Evolutionary conservation across 345 rosid species (phyloP).

Genomic region (Dovyalis caffra): DNA sequence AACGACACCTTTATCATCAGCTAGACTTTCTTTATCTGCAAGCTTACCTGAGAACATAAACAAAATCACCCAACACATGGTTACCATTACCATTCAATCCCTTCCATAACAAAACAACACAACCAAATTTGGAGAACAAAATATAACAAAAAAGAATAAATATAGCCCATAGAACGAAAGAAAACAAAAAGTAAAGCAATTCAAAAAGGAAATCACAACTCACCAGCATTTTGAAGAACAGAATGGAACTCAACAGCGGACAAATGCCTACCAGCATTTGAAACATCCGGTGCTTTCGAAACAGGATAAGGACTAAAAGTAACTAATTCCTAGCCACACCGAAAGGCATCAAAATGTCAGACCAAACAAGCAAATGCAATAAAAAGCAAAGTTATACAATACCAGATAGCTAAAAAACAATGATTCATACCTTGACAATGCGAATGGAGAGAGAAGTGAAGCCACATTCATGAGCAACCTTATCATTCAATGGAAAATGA

Average conservation of each 20-base stretch:
- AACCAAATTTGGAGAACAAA: neutral
- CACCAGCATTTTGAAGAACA: constrained; percentile 64
- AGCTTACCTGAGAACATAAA: constrained; percentile 37
- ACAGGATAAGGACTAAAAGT: constrained; percentile 70
- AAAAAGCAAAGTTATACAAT: neutral
- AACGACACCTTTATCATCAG: constrained; percentile 47
- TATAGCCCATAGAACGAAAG: neutral
- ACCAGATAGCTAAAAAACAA: neutral
- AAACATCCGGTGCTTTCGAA: constrained; percentile 60
- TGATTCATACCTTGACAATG: constrained; percentile 56
- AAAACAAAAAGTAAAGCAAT: neutral
- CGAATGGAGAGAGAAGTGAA: constrained; percentile 88
- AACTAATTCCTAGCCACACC: constrained; percentile 66
- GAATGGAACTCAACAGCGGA: constrained; percentile 87
- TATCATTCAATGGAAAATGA: constrained; percentile 55
- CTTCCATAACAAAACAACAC: neutral
- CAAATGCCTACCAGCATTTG: constrained; percentile 82
- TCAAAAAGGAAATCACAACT: neutral
- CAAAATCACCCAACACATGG: neutral
- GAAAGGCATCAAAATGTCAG: neutral
- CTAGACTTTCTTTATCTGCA: constrained; percentile 24
- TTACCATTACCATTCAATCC: neutral
- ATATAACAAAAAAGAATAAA: neutral
- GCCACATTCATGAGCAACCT: constrained; percentile 80
- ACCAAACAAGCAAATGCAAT: neutral